Conservation (phyloP, 2,329 filamentous ascomycete genomes). For the Xylariaceae sp. region DNA sequence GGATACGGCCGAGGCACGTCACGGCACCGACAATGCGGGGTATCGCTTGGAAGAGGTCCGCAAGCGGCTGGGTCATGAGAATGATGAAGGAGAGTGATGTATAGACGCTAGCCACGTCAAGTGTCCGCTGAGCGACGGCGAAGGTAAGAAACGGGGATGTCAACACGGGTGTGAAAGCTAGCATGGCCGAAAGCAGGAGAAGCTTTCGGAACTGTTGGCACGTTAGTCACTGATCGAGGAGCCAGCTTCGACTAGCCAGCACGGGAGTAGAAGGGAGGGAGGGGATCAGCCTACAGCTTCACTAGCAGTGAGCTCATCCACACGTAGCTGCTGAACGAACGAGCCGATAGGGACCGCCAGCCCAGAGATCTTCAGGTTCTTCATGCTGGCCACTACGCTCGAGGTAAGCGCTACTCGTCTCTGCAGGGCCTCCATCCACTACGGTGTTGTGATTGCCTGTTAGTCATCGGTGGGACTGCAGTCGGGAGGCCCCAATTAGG, state of each 20-base stretch:
- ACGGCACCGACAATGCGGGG: too few species aligned
- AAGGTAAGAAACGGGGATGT: constrained; percentile 37
- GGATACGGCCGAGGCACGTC: too few species aligned
- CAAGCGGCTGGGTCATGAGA: too few species aligned
- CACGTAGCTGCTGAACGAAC: constrained; percentile 29
- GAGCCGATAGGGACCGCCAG: constrained; percentile 27
- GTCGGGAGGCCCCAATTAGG: too few species aligned
- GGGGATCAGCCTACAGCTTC: constrained; percentile 11
- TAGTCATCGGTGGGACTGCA: neutral
- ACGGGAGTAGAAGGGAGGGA: neutral
- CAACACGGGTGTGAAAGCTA: constrained; percentile 27
- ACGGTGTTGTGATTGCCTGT: neutral
- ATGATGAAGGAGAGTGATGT: constrained; percentile 37
- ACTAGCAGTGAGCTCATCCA: constrained; percentile 34
- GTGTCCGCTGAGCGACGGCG: constrained; percentile 28
- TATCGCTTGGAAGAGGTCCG: too few species aligned
- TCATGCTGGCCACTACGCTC: constrained; percentile 35
- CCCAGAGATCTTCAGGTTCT: constrained; percentile 38
- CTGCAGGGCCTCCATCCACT: constrained; percentile 35
- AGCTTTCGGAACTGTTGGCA: constrained; percentile 20
- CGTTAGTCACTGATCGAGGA: neutral
- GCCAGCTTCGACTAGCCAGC: neutral
- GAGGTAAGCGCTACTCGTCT: constrained; percentile 28
- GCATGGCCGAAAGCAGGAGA: constrained; percentile 4
- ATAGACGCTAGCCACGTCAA: constrained; percentile 33